Evolutionary conservation across 331 rosid species (phyloP).

Genomic region (Cucumis variabilis): DNA sequence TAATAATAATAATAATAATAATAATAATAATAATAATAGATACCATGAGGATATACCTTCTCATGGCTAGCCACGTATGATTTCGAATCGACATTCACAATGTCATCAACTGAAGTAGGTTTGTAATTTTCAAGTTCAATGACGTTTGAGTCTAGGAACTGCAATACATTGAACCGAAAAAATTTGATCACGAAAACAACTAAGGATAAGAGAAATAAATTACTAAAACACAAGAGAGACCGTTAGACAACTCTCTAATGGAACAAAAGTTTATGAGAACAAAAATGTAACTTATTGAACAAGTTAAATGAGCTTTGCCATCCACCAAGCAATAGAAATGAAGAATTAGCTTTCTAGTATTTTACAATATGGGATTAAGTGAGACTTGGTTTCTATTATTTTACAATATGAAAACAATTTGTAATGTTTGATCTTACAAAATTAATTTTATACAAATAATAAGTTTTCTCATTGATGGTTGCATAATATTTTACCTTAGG

Average conservation of each 20-base stretch:
- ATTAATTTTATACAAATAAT: no score
- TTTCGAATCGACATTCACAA: slow-evolving; percentile 77
- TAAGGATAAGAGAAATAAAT: background rate
- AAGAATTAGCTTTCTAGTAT: background rate
- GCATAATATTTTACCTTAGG: no score
- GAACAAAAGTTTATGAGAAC: background rate
- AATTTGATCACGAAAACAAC: no score
- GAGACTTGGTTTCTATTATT: no score
- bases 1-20: background rate
- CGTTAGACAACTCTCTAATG: background rate
- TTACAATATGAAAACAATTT: no score
- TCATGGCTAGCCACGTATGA: no score
- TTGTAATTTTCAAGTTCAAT: slow-evolving; percentile 65
- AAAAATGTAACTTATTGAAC: background rate
- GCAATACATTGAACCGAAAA: no score
- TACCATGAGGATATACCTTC: background rate
- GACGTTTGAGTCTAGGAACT: slow-evolving; percentile 35
- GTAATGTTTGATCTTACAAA: background rate
- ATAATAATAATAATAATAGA: background rate
- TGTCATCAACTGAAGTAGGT: slow-evolving; percentile 80
- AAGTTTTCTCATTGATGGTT: no score
- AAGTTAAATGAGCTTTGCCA: no score
- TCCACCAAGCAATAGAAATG: background rate
- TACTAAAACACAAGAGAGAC: background rate
- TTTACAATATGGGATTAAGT: slow-evolving; percentile 1